Evolutionary conservation across 805 yeast species (phyloP).

Genomic region (Kazachstania africana): DNA sequence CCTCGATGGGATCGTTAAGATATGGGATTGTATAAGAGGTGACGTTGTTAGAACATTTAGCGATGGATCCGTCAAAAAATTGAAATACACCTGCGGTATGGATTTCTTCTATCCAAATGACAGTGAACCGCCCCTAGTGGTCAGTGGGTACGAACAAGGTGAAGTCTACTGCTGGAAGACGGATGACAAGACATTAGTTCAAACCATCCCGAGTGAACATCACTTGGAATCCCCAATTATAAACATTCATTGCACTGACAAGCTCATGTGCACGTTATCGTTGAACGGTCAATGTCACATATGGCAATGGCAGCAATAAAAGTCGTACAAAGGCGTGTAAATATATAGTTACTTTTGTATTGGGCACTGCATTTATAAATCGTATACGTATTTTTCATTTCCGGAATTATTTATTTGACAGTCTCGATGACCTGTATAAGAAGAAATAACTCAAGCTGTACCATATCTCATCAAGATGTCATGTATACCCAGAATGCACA

Average conservation of each 20-base stretch:
- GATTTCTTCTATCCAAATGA: slow-evolving; percentile 16
- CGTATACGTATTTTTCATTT: no score
- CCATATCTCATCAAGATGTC: no score
- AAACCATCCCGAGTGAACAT: slow-evolving; percentile 5
- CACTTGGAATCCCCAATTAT: slow-evolving; percentile 14
- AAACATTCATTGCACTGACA: slow-evolving; percentile 11
- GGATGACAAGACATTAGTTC: slow-evolving; percentile 11
- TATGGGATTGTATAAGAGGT: slow-evolving; percentile 83
- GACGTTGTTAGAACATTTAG: slow-evolving; percentile 63
- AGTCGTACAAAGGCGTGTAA: no score
- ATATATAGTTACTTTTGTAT: no score
- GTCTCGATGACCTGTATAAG: no score
- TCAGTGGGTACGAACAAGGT: slow-evolving; percentile 23
- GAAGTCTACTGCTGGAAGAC: slow-evolving; percentile 19
- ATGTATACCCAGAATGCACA: no score
- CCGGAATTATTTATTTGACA: no score
- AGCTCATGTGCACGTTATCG: slow-evolving; percentile 16
- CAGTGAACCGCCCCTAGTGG: slow-evolving; percentile 10
- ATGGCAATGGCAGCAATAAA: slow-evolving; percentile 24
- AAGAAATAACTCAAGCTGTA: no score
- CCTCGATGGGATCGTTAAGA: slow-evolving; percentile 61
- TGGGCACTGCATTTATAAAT: no score
- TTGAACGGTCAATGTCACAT: slow-evolving; percentile 19
- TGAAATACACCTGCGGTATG: slow-evolving; percentile 21
- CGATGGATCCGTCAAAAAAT: not conserved